Evolutionary conservation across 345 rosid genomes (phyloP).

Genomic region (Aethionema arabicum): DNA sequence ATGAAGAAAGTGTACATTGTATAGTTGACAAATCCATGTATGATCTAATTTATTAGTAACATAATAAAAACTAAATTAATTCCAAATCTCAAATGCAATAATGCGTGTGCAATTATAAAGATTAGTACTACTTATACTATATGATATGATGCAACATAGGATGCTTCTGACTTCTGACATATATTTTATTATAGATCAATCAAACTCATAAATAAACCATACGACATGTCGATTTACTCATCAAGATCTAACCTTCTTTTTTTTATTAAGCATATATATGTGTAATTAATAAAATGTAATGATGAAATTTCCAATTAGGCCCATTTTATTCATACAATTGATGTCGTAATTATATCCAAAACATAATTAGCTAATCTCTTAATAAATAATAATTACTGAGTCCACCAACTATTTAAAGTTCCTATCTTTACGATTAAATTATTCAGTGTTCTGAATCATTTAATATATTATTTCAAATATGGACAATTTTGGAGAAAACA

Average conservation of each 20-base stretch:
- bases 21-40: slow-evolving; percentile 33
- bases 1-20: not conserved
- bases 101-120: slow-evolving; percentile 22
- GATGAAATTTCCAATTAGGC: no score
- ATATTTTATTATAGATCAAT: slow-evolving; percentile 11
- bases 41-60: slow-evolving; percentile 10
- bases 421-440: no score
- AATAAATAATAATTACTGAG: no score
- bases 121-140: not conserved
- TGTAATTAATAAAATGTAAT: no score
- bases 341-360: no score
- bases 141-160: slow-evolving; percentile 28
- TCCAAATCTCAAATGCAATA: slow-evolving; percentile 6
- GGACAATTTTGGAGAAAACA: no score
- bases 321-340: no score
- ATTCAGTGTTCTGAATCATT: no score
- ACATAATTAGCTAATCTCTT: no score
- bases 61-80: slow-evolving; percentile 10
- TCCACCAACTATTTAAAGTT: no score
- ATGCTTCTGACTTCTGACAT: slow-evolving; percentile 37
- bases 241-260: slow-evolving; percentile 11
- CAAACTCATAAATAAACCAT: slow-evolving; percentile 32
- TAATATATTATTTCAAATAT: no score
- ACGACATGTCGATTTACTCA: slow-evolving; percentile 33
- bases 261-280: not conserved